phyloP scores from a whole-genome alignment of 176 grass and related monocot species.

The Pontederia paniculata region DNA sequence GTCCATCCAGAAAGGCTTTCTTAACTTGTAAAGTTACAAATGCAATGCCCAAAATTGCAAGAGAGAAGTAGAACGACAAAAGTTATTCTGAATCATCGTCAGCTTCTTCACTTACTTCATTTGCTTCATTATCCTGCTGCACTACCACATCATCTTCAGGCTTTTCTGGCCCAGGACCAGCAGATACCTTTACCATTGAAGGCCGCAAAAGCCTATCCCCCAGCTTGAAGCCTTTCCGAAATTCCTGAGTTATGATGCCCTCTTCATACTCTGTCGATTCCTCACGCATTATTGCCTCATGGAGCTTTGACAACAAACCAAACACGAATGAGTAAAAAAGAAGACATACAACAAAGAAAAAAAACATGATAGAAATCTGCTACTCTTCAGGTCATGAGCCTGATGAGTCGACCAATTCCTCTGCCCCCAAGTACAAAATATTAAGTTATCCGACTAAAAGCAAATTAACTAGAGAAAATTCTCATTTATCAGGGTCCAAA shows the following conservation, averaged over 20 bases:
- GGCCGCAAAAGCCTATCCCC: conserved; percentile 73
- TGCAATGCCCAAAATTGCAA: not conserved
- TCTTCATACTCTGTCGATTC: conserved; percentile 72
- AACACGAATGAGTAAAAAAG: not conserved
- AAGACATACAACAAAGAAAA: conserved; percentile 11
- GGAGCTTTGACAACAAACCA: conserved; percentile 44
- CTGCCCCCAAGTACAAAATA: no score
- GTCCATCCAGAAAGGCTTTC: no score
- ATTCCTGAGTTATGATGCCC: conserved; percentile 85
- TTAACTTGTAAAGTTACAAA: not conserved
- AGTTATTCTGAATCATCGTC: conserved; percentile 23
- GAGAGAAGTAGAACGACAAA: not conserved
- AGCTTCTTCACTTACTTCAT: conserved; percentile 15
- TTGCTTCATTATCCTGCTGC: conserved; percentile 36
- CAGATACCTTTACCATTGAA: conserved; percentile 84
- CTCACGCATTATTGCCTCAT: conserved; percentile 91
- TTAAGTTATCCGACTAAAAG: no score
- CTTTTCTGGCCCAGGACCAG: conserved; percentile 60
- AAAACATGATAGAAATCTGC: conserved; percentile 1
- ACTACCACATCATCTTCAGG: conserved; percentile 14
- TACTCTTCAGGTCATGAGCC: no score
- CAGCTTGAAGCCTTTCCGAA: conserved; percentile 83
- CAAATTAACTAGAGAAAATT: no score
- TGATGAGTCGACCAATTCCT: no score
- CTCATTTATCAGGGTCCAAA: no score